Base-by-base conservation (phyloP, 305 asterid species). In the Lippia alba region DNA sequence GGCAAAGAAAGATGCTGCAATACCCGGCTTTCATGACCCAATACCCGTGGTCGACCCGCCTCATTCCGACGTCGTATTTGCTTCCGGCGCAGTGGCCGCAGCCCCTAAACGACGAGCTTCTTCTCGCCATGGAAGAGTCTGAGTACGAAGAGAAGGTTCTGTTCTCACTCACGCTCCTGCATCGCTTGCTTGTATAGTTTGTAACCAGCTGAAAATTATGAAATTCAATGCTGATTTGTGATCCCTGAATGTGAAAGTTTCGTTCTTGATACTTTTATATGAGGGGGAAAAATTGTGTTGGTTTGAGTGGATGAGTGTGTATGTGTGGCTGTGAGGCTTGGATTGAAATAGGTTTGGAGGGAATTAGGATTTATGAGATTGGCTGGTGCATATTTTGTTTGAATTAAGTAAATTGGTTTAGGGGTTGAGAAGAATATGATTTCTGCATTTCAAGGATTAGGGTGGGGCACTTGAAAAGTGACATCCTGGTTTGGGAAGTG, bases 81-180 rank as follows among this genome's bases (percentile, higher is more conserved):
- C 96, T 94, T 2, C 89, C 87, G 6, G 79, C 86, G n/a, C 99
- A 94, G 81, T 94, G 97, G 99, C 96, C 97, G 34, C 90, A 81
- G 51, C 96, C 94, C 64, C 94, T 83, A 3, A 83, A 72, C 82
- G 97, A 91, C 76, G 99, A 94, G 77, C 82, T 89, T 39, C 88
- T 94, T 69, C 92, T 94, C 62, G 90, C 99, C 80, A 78, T 89
- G 86, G 93, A 91, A 83, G 99, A 94, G 73, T 69, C 96, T 44
- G 91, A 89, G 36, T 84, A 81, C 85, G 96, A 91, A 72, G 94
- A 91, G 49, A 91, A 91, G 97, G 98, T 92, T 7, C 10, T 30
- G n/a, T 9, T 39, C 53, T 46, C 55, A n/a, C 39, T 19, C 10
- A 19, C 44, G 39, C 56, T 32, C 50, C 48, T 68, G 15, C 67